A percentile compares a stretch with the other conserved stretches of the same genome.
Evolutionary conservation across 805 yeast species (phyloP).

Genomic region (Torulaspora maleeae): DNA sequence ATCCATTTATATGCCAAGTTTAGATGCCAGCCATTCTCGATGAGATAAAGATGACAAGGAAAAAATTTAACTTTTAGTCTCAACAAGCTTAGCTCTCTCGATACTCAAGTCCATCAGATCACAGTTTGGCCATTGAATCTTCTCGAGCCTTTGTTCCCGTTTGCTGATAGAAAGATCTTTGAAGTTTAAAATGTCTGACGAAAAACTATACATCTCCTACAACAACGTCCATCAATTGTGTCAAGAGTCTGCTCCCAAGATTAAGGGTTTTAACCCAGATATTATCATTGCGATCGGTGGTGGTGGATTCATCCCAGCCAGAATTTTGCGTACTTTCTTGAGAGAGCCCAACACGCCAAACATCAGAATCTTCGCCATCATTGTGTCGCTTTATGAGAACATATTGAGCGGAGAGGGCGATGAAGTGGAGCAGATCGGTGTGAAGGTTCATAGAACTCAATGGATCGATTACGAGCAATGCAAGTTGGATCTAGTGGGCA

Average conservation of each 20-base stretch:
- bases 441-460: conserved; percentile 69
- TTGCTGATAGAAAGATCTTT: neutral
- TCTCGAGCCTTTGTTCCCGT: neutral
- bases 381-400: conserved; percentile 86
- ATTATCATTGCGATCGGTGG: conserved; percentile 94
- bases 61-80: neutral
- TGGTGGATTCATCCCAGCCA: conserved; percentile 96
- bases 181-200: conserved; percentile 26
- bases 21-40: too few relatives aligned
- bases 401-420: conserved; percentile 56
- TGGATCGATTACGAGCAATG: conserved; percentile 76
- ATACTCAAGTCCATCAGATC: too few relatives aligned
- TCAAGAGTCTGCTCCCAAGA: conserved; percentile 55
- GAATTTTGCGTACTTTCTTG: conserved; percentile 88
- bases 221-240: conserved; percentile 75
- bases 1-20: too few relatives aligned
- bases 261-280: conserved; percentile 75
- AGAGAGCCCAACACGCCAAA: conserved; percentile 85
- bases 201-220: conserved; percentile 70
- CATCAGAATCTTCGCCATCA: conserved; percentile 91
- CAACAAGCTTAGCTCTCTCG: neutral
- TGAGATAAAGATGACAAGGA: neutral
- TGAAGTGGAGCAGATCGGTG: conserved; percentile 54
- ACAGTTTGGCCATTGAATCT: neutral
- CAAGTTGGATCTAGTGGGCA: conserved; percentile 55